Percentiles rank a stretch among this genome's conserved stretches.
phyloP scores from a whole-genome alignment of 768 basidiomycete species.

The Dioszegia hungarica region DNA sequence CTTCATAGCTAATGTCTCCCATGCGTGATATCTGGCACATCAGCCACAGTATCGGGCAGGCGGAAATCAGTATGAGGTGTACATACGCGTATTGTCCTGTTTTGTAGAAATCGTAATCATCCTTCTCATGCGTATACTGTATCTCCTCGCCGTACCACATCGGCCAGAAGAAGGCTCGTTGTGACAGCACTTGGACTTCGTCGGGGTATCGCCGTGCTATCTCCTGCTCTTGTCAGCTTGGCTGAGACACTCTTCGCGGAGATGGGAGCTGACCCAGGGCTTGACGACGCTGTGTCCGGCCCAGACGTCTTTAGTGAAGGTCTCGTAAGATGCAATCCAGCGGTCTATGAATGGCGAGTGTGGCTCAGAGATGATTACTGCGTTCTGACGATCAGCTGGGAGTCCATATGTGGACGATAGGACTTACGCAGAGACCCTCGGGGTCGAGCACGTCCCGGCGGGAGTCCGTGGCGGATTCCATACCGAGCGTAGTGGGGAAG shows the following conservation, averaged over 20 bases:
- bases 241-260: too few species aligned
- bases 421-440: constrained; percentile 46
- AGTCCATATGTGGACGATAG: not conserved
- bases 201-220: constrained; percentile 43
- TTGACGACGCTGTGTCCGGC: constrained; percentile 43
- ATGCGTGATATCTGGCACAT: constrained; percentile 45
- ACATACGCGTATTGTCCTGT: constrained; percentile 46
- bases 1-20: constrained; percentile 49
- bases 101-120: constrained; percentile 36
- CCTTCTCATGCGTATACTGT: constrained; percentile 38
- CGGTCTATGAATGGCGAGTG: constrained; percentile 45
- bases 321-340: constrained; percentile 45
- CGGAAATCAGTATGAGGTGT: too few species aligned
- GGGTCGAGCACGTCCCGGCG: constrained; percentile 36
- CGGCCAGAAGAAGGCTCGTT: constrained; percentile 50
- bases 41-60: not conserved
- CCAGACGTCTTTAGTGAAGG: constrained; percentile 41
- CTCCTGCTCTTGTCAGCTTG: constrained; percentile 21
- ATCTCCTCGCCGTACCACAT: constrained; percentile 48
- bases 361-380: constrained; percentile 43
- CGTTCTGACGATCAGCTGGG: constrained; percentile 36
- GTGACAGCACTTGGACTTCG: constrained; percentile 45
- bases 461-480: constrained; percentile 46
- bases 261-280: constrained; percentile 44
- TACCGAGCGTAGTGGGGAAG: constrained; percentile 41